Evolutionary conservation across 305 asterid genomes (phyloP).

Genomic region (Plantago rigida): DNA sequence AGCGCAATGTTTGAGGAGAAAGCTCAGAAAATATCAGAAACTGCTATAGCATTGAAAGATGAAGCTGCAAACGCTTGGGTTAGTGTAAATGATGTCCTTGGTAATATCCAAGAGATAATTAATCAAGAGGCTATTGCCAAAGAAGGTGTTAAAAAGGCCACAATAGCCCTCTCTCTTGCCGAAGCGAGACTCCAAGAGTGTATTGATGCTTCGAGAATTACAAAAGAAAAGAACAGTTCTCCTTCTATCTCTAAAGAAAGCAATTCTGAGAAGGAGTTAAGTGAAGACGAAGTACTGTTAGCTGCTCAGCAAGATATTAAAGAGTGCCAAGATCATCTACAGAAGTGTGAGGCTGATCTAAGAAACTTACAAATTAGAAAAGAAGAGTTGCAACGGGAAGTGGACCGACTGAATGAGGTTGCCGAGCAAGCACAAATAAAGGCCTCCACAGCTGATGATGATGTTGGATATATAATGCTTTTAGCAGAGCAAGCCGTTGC

Average conservation of each 20-base stretch:
- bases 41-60: constrained; percentile 85
- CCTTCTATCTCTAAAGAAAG: constrained; percentile 34
- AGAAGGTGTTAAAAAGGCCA: constrained; percentile 69
- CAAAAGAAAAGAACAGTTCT: constrained; percentile 38
- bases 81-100: constrained; percentile 45
- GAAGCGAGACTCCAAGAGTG: constrained; percentile 67
- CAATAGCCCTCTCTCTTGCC: constrained; percentile 65
- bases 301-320: constrained; percentile 53
- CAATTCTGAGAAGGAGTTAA: constrained; percentile 33
- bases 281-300: constrained; percentile 48
- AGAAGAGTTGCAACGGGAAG: constrained; percentile 79
- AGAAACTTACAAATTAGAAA: constrained; percentile 56
- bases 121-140: constrained; percentile 63
- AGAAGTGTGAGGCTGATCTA: constrained; percentile 60
- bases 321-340: constrained; percentile 52
- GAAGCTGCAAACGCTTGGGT: constrained; percentile 65
- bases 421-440: constrained; percentile 62
- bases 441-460: constrained; percentile 78
- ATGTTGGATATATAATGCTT: constrained; percentile 85
- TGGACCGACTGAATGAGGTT: constrained; percentile 55
- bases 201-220: constrained; percentile 37
- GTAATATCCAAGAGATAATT: constrained; percentile 45
- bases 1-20: constrained; percentile 78
- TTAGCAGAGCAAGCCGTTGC: constrained; percentile 99
- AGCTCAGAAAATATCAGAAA: constrained; percentile 86